Evolutionary conservation across 441 rosid species (phyloP).

Genomic region (Cnidoscolus chayamansa): DNA sequence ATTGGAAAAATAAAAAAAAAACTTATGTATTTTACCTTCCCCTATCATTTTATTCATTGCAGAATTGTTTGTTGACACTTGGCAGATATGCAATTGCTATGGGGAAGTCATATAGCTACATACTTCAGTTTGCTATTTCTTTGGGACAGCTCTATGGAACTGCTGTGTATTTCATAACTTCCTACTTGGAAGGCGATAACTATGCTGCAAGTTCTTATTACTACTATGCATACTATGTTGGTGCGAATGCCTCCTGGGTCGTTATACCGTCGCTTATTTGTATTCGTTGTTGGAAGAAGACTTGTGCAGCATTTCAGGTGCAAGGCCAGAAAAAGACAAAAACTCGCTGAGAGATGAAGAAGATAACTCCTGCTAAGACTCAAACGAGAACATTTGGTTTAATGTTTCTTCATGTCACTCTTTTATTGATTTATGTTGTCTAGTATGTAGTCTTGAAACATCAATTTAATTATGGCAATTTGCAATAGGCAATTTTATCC

Average conservation of each 20-base stretch:
- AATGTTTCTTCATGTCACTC: neutral
- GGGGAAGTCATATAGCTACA: slow-evolving; percentile 64
- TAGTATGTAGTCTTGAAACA: slow-evolving; percentile 7
- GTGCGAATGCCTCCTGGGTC: slow-evolving; percentile 69
- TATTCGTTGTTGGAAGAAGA: slow-evolving; percentile 74
- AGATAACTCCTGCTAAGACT: neutral
- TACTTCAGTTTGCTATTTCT: slow-evolving; percentile 75
- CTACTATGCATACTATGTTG: slow-evolving; percentile 63
- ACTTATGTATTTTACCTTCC: neutral
- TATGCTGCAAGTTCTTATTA: slow-evolving; percentile 55
- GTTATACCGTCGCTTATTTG: slow-evolving; percentile 59
- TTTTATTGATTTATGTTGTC: neutral
- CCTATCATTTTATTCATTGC: neutral
- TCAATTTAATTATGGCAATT: neutral
- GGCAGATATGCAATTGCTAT: slow-evolving; percentile 75
- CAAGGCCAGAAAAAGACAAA: slow-evolving; percentile 56
- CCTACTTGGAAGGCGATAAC: slow-evolving; percentile 78
- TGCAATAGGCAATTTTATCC: neutral
- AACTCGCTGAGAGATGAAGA: slow-evolving; percentile 35
- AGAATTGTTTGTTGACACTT: slow-evolving; percentile 11
- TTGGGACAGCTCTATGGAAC: slow-evolving; percentile 88
- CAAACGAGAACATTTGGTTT: neutral
- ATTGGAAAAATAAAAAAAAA: no score
- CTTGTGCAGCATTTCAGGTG: slow-evolving; percentile 37
- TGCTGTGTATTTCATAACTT: slow-evolving; percentile 67